Base-by-base conservation (phyloP, 257 asterid genomes). In the Paulownia fortunei region DNA sequence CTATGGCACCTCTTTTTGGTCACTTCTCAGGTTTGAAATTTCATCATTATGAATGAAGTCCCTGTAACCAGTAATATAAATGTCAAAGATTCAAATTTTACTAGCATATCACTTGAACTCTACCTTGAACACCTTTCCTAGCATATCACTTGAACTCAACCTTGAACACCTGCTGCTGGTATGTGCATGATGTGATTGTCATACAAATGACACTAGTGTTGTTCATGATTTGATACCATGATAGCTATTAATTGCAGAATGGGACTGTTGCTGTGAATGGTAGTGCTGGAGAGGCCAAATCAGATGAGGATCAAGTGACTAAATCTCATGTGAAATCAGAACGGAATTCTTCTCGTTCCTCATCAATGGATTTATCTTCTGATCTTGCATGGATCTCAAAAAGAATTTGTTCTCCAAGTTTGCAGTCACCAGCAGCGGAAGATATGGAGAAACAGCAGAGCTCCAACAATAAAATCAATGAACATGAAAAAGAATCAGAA, bases 351-450 rank as follows among this genome's bases (percentile, higher is more conserved):
- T 82, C 86, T 67, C 67, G 69, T 69, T 88, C 91, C 76, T 84
- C 91, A 6, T 85, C 92, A 27, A 56, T 79, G 55, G 89, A 88
- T 82, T 75, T 87, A 70, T 83, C 91, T 75, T 86, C 92, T 59
- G 91, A 90, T 84, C 84, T 87, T 63, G 84, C 86, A 9, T 87
- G 92, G 89, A 84, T 89, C 74, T 79, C 95, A 15, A 85, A 41
- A 76, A 89, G 80, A 83, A 80, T 86, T 46, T 73, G 74, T 67
- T 83, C 86, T 49, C 82, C n/a, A 46, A 79, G 74, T 78, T 78
- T 62, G 62, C 86, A 74, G 69, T 62, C 80, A 73, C 51, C 83
- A 36, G 76, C 83, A 23, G 56, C 83, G 41, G 90, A 71, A 72
- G 85, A 61, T 47, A 72, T 70, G 39, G 86, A 46, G 55, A 79